Conservation (phyloP, 139 green algal species). For the Chlamydomonas incerta region DNA sequence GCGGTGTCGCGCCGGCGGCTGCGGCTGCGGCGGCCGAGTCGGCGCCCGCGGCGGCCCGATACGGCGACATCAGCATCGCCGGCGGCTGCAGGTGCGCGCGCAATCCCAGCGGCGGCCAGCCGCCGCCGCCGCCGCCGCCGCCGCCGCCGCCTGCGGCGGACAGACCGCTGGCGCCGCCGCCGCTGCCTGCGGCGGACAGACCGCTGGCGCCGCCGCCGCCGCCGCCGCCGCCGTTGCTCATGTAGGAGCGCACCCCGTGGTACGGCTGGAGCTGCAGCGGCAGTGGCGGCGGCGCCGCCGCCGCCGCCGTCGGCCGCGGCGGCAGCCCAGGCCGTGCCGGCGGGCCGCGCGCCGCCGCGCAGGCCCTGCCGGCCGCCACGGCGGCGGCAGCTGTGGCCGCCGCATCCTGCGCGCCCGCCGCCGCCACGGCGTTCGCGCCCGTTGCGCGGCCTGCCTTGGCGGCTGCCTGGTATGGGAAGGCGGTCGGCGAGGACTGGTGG, state of each 20-base stretch:
- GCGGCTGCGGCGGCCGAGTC: neutral
- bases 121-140: neutral
- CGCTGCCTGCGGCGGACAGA: neutral
- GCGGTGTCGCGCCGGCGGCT: no score
- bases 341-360: no score
- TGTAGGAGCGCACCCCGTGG: constrained; percentile 35
- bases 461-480: constrained; percentile 38
- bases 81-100: neutral
- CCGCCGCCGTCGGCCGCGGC: neutral
- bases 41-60: neutral
- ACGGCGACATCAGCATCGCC: neutral
- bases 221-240: constrained; percentile 4
- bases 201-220: neutral
- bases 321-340: no score
- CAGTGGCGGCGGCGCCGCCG: neutral
- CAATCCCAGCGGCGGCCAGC: neutral
- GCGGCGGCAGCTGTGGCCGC: neutral
- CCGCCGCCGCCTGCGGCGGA: no score
- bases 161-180: neutral
- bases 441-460: neutral
- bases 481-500: neutral
- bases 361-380: no score
- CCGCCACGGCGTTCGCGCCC: neutral
- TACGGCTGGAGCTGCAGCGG: neutral
- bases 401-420: neutral